These are phyloP conservation scores for Ogataea trehaloabstinens DNA, from an alignment of 805 yeast genomes.

Conservation along the genomic window DNA sequence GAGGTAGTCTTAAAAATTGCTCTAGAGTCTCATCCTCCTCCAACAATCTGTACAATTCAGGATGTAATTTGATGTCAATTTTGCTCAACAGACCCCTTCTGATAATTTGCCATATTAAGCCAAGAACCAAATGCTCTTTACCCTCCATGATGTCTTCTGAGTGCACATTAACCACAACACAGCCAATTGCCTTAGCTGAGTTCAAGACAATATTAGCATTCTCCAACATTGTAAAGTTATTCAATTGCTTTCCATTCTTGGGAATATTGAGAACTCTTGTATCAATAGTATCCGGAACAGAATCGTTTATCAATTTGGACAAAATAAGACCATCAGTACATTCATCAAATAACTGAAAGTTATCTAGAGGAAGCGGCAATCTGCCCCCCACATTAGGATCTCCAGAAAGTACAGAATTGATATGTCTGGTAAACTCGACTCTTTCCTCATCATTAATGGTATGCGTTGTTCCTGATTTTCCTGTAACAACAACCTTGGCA, in stretches of 20 bases:
- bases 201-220: slow-evolving; percentile 97
- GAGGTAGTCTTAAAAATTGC: slow-evolving; percentile 93
- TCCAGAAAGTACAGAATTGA: slow-evolving; percentile 86
- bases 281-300: slow-evolving; percentile 97
- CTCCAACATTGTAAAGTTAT: slow-evolving; percentile 93
- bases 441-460: slow-evolving; percentile 97
- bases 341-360: slow-evolving; percentile 94
- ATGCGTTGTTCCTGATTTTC: slow-evolving; percentile 89
- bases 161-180: slow-evolving; percentile 96
- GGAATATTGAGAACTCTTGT: slow-evolving; percentile 94
- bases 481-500: slow-evolving; percentile 75
- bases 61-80: slow-evolving; percentile 94
- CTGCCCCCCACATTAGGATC: slow-evolving; percentile 82
- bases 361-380: slow-evolving; percentile 88
- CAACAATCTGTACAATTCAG: slow-evolving; percentile 89
- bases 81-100: slow-evolving; percentile 93
- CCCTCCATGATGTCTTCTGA: slow-evolving; percentile 94
- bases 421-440: slow-evolving; percentile 92
- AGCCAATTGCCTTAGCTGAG: slow-evolving; percentile 98
- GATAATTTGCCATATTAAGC: slow-evolving; percentile 95
- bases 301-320: slow-evolving; percentile 92
- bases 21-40: slow-evolving; percentile 97
- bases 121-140: slow-evolving; percentile 86
- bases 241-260: slow-evolving; percentile 72
- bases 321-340: slow-evolving; percentile 92